Base-by-base conservation (phyloP, 148 eudicot species). In the Chenopodium berlandieri region DNA sequence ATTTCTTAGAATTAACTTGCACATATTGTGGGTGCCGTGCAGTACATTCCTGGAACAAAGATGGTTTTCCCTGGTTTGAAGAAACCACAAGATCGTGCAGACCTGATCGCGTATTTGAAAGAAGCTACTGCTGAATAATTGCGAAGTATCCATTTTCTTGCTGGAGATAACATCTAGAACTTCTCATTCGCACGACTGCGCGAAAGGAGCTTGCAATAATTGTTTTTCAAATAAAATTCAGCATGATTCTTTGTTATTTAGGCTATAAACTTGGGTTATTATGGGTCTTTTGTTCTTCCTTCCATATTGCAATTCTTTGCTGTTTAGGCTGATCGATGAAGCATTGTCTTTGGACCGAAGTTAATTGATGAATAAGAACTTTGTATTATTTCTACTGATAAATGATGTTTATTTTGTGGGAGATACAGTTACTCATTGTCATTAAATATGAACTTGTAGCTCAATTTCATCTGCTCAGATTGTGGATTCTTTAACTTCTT, bases 31-130 rank as follows among this genome's bases (percentile, higher is more conserved):
- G 44, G 7, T 40, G 27, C 16, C 30, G 20, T 88, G 83, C 90
- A 92, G 93, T 92, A 92, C 75, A 92, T 92, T 52, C 96, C 96
- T 12, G 91, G 91, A 67, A 90, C 96, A 2, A 92, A 92, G 91
- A 92, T 92, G 96, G 96, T 92, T 76, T 92, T 90, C 88, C 95
- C 95, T 25, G 95, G 95, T 73, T 73, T 92, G 87, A 92, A 92
- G 95, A 92, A 92, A 86, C 95, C 95, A 56, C 86, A 90, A 72
- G 96, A 92, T 4, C 96, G 96, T 70, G 88, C 93, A 0, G 93
- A 92, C 79, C 96, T 92, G 52, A 92, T 92, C 76, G 90, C 93
- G 0, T 92, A 90, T 76, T 88, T 92, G 73, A 92, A 89, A 81
- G 89, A 89, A n/a, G 63, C 92, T 12, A 88, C 91, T 0, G 44